Evolutionary conservation across 2,329 filamentous ascomycete species (phyloP), one percentile per base, ranked within the genome.

Genomic region (Phoma sp.): DNA sequence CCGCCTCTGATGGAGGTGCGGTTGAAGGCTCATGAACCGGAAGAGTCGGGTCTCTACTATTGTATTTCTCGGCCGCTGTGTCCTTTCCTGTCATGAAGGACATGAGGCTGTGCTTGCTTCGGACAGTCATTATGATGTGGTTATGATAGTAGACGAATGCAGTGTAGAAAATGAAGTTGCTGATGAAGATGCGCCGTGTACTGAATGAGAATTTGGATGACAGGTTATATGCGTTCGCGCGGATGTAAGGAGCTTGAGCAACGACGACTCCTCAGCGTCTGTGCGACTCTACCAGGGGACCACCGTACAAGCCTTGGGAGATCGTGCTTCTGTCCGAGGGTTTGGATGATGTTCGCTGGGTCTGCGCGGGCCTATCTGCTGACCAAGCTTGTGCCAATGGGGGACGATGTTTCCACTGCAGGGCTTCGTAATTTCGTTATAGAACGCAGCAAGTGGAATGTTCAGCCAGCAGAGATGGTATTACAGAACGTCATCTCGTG

Each of bases 1-100:
- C 23, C 22, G 40, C 35, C 18, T 62, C 57, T 9, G 52, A 42
- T 22, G 47, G 55, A 38, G 55, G 41, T 33, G 46, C 24, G 10
- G 51, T 41, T 1, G 57, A 56, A 10, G 57, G 52, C 42, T 63
- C 58, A 27, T 67, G 62, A 10, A 57, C 42, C 7, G 52, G 52
- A 7, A 55, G 42, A n/a, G 52, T 55, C 13, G 46, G 42, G 14
- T 55, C 47, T 43, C 38, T 49, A 23, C 39, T 49, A 24, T 37
- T 49, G 38, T 49, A 37, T n/a, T 55, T 55, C 32, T 55, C 52
- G 4, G 38, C 37, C 14, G 40, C 40, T 4, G 40, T 49, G 2
- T 48, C 47, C 14, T 44, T 44, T 14, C 52, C 52, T 37, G 52
- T 55, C 52, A 55, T 38, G 46, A 55, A 55, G 37, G 52, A 55